phyloP scores from a whole-genome alignment of 495 filamentous ascomycete species.

The Aspergillus cristatus region DNA sequence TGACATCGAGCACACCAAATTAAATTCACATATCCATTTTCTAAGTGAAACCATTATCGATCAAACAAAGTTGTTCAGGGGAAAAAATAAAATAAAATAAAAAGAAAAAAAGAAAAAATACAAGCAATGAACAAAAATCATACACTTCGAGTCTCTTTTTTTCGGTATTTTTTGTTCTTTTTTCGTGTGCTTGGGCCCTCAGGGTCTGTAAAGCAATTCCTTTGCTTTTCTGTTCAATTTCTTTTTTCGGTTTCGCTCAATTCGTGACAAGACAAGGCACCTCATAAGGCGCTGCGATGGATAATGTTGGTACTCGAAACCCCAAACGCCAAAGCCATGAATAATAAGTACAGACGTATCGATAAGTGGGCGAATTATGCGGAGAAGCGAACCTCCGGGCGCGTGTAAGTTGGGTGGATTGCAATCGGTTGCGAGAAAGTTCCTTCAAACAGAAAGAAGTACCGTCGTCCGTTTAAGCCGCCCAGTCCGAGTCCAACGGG shows the following conservation, averaged over 20 bases:
- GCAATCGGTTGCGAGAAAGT: too few relatives aligned
- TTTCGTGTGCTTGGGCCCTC: not conserved
- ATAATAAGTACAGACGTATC: constrained; percentile 27
- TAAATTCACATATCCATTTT: not conserved
- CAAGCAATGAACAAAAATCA: constrained; percentile 8
- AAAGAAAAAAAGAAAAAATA: constrained; percentile 2
- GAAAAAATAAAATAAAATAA: constrained; percentile 2
- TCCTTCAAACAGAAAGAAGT: constrained; percentile 2
- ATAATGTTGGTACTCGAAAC: constrained; percentile 15
- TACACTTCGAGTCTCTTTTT: not conserved
- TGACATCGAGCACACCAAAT: not conserved
- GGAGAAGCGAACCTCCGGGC: too few relatives aligned
- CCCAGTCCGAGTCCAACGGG: constrained; percentile 53
- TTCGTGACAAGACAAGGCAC: constrained; percentile 1
- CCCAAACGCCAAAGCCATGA: constrained; percentile 33
- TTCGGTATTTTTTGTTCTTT: constrained; percentile 2
- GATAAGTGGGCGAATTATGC: too few relatives aligned
- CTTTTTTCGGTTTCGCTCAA: constrained; percentile 4
- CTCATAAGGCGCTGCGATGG: constrained; percentile 15
- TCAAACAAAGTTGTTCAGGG: constrained; percentile 2
- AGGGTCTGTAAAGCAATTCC: not conserved
- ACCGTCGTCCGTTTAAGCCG: constrained; percentile 23
- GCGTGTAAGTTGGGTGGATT: too few relatives aligned
- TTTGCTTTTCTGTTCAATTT: not conserved
- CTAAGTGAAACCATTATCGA: constrained; percentile 1